phyloP scores from a whole-genome alignment of 2,329 filamentous ascomycete species.

The Venturia aucupariae region DNA sequence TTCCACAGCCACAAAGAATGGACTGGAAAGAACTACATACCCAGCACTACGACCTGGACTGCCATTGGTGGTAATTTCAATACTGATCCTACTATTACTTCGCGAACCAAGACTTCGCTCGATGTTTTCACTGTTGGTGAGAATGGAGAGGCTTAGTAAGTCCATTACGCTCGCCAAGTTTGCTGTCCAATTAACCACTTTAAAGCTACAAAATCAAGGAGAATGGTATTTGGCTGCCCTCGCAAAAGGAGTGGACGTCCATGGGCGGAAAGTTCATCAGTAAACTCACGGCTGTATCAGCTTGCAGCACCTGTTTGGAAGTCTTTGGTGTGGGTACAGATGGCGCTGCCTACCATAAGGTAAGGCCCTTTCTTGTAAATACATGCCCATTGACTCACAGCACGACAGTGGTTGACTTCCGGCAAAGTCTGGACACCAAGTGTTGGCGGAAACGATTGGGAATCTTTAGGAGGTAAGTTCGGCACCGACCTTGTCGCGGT shows the following conservation, averaged over 20 bases:
- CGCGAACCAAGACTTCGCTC: conserved; percentile 10
- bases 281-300: conserved; percentile 14
- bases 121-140: background rate
- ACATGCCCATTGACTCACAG: background rate
- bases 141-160: background rate
- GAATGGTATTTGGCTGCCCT: background rate
- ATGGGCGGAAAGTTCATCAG: conserved; percentile 6
- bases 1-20: background rate
- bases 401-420: conserved; percentile 19
- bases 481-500: conserved; percentile 21
- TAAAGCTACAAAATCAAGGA: background rate
- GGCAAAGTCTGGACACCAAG: background rate
- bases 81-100: conserved; percentile 11
- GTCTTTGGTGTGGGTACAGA: conserved; percentile 17
- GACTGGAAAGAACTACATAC: background rate
- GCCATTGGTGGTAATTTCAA: conserved; percentile 7
- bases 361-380: background rate
- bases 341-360: conserved; percentile 3
- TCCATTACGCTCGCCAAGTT: background rate
- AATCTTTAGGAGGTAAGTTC: conserved; percentile 21
- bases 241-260: background rate
- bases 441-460: conserved; percentile 17
- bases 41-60: background rate
- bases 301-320: conserved; percentile 14
- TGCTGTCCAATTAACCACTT: background rate